phyloP scores from a whole-genome alignment of 208 protist genomes.

The Herpetomonas tarakana region DNA sequence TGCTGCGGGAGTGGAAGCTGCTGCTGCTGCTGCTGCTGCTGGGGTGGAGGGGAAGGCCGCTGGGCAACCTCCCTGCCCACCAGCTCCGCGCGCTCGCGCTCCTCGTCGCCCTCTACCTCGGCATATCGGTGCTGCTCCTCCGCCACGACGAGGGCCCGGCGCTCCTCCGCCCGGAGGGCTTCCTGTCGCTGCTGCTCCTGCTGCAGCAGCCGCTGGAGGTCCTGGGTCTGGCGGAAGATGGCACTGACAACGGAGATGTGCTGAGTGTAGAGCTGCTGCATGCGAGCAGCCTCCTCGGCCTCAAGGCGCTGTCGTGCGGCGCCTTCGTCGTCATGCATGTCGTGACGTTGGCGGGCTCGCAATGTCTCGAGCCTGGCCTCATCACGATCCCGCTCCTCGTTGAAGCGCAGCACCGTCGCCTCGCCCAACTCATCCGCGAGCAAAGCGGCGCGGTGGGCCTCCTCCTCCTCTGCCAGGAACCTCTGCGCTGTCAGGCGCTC shows the following conservation, averaged over 20 bases:
- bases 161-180: not conserved
- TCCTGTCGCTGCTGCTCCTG: not conserved
- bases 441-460: constrained; percentile 32
- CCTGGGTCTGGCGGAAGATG: not conserved
- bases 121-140: not conserved
- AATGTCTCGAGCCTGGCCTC: constrained; percentile 6
- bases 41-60: not conserved
- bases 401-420: not conserved
- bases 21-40: not conserved
- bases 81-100: not conserved
- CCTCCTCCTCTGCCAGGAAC: constrained; percentile 40
- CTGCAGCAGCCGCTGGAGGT: not conserved
- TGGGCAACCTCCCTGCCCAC: not conserved
- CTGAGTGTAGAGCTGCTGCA: not conserved
- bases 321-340: constrained; percentile 24
- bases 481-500: constrained; percentile 12
- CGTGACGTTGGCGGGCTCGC: constrained; percentile 14
- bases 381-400: not conserved
- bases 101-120: not conserved
- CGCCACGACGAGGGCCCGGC: not conserved
- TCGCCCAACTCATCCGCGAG: constrained; percentile 37
- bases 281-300: not conserved
- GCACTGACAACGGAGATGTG: not conserved
- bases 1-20: no score
- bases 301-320: constrained; percentile 11